phyloP scores from a whole-genome alignment of 495 filamentous ascomycete genomes.

The Neurospora sp. region DNA sequence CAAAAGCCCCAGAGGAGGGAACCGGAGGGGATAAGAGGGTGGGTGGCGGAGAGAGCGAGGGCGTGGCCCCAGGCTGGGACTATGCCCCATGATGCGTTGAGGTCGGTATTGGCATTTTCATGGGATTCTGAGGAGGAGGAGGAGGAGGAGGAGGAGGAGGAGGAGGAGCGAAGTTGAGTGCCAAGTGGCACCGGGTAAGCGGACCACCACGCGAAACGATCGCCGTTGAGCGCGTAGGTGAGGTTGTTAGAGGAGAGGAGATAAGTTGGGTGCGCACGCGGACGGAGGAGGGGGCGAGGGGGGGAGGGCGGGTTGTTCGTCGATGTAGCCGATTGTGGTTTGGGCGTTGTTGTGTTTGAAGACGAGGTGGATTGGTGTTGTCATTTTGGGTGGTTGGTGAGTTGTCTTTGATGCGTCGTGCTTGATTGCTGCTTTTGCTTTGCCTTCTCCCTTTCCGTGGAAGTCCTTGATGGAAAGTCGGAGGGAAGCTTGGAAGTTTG shows the following conservation, averaged over 20 bases:
- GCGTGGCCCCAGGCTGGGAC: slow-evolving; percentile 39
- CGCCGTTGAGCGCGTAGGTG: slow-evolving; percentile 31
- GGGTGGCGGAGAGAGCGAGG: slow-evolving; percentile 23
- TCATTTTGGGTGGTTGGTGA: not conserved
- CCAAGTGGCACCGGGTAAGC: slow-evolving; percentile 21
- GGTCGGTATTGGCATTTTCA: slow-evolving; percentile 2
- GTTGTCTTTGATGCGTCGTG: not conserved
- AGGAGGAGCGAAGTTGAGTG: not conserved
- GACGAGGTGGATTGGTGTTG: slow-evolving; percentile 1
- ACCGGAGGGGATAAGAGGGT: not conserved
- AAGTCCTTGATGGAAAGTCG: not conserved
- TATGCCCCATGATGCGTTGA: slow-evolving; percentile 29
- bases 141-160: not conserved
- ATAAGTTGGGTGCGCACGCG: slow-evolving; percentile 28
- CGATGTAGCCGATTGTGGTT: not conserved
- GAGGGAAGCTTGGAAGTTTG: not conserved
- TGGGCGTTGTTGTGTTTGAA: slow-evolving; percentile 3
- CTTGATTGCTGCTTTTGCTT: not conserved
- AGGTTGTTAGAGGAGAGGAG: slow-evolving; percentile 37
- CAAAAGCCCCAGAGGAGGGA: slow-evolving; percentile 1
- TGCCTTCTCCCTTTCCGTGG: too few species aligned
- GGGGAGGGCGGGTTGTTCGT: not conserved
- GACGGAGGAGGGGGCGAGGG: slow-evolving; percentile 13
- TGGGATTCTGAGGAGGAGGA: not conserved
- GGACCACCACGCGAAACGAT: slow-evolving; percentile 11